These are phyloP conservation scores for Platismatia glauca DNA, from an alignment of 495 filamentous ascomycete genomes.

Conservation along the genomic window DNA sequence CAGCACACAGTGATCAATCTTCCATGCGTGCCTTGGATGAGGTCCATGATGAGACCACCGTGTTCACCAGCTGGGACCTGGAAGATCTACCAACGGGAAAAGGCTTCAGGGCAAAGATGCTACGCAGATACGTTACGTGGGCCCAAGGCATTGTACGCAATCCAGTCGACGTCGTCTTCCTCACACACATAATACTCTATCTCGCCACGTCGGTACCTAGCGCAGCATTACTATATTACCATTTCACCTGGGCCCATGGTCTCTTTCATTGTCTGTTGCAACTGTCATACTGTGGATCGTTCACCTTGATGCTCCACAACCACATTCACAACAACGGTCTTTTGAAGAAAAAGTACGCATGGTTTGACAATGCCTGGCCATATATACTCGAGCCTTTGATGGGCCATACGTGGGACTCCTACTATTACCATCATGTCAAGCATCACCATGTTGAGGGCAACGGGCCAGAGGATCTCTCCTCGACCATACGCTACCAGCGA, in stretches of 20 bases:
- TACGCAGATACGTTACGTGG: slow-evolving; percentile 45
- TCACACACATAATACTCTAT: slow-evolving; percentile 68
- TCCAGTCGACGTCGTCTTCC: slow-evolving; percentile 62
- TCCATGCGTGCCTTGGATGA: slow-evolving; percentile 31
- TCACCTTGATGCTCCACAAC: slow-evolving; percentile 74
- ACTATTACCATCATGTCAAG: slow-evolving; percentile 79
- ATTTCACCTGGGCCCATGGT: slow-evolving; percentile 58
- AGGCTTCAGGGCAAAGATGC: slow-evolving; percentile 9
- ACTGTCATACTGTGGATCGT: slow-evolving; percentile 56
- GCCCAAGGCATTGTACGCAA: slow-evolving; percentile 47
- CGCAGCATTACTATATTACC: slow-evolving; percentile 52
- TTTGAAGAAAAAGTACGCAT: slow-evolving; percentile 39
- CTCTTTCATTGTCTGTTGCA: slow-evolving; percentile 54
- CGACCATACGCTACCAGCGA: slow-evolving; percentile 67
- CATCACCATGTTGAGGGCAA: slow-evolving; percentile 79
- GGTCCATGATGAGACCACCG: slow-evolving; percentile 9
- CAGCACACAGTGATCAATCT: slow-evolving; percentile 39
- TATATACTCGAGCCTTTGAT: slow-evolving; percentile 67
- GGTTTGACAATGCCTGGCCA: slow-evolving; percentile 56
- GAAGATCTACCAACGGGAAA: slow-evolving; percentile 29
- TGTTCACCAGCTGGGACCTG: slow-evolving; percentile 42
- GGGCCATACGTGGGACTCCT: slow-evolving; percentile 77
- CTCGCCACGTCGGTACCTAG: slow-evolving; percentile 57
- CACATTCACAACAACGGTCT: slow-evolving; percentile 74
- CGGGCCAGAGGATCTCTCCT: slow-evolving; percentile 64